A percentile compares a stretch with the other conserved stretches of the same genome.
phyloP scores from a whole-genome alignment of 371 early-diverging fungal genomes.

The Coemansia linderi region DNA sequence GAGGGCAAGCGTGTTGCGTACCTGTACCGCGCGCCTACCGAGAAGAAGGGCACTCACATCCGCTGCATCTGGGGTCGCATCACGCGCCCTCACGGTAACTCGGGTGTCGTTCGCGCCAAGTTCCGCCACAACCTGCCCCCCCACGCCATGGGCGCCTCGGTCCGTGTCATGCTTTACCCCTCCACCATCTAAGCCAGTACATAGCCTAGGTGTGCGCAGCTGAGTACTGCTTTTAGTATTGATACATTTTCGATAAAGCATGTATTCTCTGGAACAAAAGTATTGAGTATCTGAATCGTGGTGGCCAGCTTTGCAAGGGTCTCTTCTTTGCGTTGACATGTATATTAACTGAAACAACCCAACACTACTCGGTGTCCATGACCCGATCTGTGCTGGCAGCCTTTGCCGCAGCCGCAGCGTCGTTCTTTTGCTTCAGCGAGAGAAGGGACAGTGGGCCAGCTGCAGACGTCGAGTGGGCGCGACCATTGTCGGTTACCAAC shows the following conservation, averaged over 20 bases:
- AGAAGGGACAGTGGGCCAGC: slow-evolving; percentile 41
- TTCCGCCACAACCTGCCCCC: slow-evolving; percentile 96
- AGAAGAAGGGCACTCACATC: slow-evolving; percentile 84
- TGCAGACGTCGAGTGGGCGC: slow-evolving; percentile 9
- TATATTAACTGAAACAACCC: not conserved
- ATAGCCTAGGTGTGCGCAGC: slow-evolving; percentile 8
- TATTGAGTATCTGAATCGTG: not conserved
- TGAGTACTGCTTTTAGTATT: not conserved
- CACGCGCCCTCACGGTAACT: slow-evolving; percentile 93
- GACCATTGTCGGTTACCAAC: slow-evolving; percentile 53
- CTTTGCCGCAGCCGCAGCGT: slow-evolving; percentile 13
- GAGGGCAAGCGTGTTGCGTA: slow-evolving; percentile 81
- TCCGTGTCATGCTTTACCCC: slow-evolving; percentile 95
- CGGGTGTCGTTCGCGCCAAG: slow-evolving; percentile 94
- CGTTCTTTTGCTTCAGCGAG: slow-evolving; percentile 38
- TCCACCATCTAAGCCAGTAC: slow-evolving; percentile 73
- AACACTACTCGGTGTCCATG: slow-evolving; percentile 18
- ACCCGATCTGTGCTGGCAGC: slow-evolving; percentile 8
- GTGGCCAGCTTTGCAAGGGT: not conserved
- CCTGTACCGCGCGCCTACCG: slow-evolving; percentile 70
- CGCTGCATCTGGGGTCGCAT: slow-evolving; percentile 97
- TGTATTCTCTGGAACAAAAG: slow-evolving; percentile 3
- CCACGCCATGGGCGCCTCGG: slow-evolving; percentile 86
- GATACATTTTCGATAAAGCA: not conserved
- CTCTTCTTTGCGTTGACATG: not conserved